Evolutionary conservation across 768 basidiomycete species (phyloP).

Genomic region (Xerocomus spinulosus): DNA sequence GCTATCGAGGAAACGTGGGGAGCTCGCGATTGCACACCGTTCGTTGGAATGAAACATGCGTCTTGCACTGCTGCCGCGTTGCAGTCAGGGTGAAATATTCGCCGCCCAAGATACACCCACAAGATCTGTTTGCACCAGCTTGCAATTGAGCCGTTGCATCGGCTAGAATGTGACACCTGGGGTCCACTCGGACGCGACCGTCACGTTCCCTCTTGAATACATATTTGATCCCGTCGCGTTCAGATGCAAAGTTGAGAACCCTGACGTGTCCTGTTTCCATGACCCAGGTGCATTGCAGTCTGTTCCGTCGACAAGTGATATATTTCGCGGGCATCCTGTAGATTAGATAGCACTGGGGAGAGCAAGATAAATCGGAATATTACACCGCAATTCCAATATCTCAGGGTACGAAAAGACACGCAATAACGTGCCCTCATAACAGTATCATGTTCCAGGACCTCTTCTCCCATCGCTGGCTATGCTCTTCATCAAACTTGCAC

Average conservation of each 20-base stretch:
- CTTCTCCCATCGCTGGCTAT: constrained; percentile 44
- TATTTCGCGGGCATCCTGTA: constrained; percentile 7
- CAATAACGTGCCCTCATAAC: constrained; percentile 8
- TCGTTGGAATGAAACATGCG: constrained; percentile 2
- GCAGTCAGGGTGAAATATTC: constrained; percentile 2
- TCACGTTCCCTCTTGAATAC: neutral
- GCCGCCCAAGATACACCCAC: constrained; percentile 2
- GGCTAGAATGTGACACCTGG: constrained; percentile 5
- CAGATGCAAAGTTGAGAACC: neutral
- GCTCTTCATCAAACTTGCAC: constrained; percentile 65
- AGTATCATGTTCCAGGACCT: constrained; percentile 29
- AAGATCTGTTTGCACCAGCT: neutral
- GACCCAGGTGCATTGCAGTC: neutral
- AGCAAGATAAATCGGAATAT: constrained; percentile 13
- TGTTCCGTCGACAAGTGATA: neutral
- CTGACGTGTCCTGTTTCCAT: neutral
- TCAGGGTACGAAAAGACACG: constrained; percentile 10
- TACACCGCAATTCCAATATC: constrained; percentile 10
- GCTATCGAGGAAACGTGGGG: constrained; percentile 5
- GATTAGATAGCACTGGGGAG: constrained; percentile 8
- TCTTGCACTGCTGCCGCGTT: constrained; percentile 2
- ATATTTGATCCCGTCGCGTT: neutral
- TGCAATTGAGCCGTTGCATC: neutral
- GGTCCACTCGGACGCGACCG: constrained; percentile 8
- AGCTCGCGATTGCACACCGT: neutral